These are phyloP conservation scores for Liquidambar formosana DNA, from an alignment of 164 flowering plant genomes.

Conservation along the genomic window DNA sequence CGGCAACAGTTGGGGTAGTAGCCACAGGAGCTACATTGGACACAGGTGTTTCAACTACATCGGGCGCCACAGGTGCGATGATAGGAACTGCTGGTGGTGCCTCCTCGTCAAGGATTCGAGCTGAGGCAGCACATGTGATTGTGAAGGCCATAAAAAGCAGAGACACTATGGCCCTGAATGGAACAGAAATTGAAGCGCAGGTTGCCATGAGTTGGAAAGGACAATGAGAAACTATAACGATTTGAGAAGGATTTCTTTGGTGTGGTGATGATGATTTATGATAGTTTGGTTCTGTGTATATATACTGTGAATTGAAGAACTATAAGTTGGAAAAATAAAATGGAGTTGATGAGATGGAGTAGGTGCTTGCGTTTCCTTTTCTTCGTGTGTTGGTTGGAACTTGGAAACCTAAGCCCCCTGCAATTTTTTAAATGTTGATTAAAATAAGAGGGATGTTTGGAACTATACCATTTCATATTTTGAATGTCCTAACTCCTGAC, in stretches of 20 bases:
- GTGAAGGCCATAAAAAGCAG: conserved; percentile 38
- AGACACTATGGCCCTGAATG: conserved; percentile 25
- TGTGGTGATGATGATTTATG: conserved; percentile 9
- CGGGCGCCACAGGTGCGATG: not conserved
- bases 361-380: conserved; percentile 16
- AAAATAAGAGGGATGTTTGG: not conserved
- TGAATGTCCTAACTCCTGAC: too few relatives aligned
- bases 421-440: not conserved
- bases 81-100: conserved; percentile 17
- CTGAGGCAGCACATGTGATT: conserved; percentile 33
- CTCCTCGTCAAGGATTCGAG: conserved; percentile 56
- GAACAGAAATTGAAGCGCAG: conserved; percentile 5
- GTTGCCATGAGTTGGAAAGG: conserved; percentile 26
- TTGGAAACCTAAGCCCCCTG: not conserved
- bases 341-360: conserved; percentile 49
- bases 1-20: not conserved
- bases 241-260: conserved; percentile 3
- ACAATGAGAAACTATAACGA: not conserved
- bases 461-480: too few relatives aligned
- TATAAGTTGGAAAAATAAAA: not conserved
- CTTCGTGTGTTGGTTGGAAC: conserved; percentile 34
- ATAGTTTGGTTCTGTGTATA: conserved; percentile 15
- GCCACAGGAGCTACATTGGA: conserved; percentile 8
- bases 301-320: not conserved
- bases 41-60: conserved; percentile 3